These are phyloP conservation scores for Aspergillus caelatus DNA, from an alignment of 2,329 filamentous ascomycete species.

Conservation along the genomic window DNA sequence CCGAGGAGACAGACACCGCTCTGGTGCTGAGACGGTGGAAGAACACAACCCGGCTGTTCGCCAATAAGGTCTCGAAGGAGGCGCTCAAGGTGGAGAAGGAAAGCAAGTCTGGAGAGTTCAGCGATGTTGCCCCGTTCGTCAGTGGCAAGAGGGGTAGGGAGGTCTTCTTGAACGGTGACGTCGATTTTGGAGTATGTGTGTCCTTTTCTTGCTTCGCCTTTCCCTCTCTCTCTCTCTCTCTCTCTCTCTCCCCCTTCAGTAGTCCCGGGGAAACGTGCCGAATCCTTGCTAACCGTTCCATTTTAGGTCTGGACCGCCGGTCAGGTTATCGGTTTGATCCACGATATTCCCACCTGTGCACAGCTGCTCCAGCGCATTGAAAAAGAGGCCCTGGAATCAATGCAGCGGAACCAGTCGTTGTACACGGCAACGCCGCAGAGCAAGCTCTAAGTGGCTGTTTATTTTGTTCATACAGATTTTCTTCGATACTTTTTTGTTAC, in stretches of 20 bases:
- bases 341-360: slow-evolving; percentile 78
- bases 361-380: slow-evolving; percentile 73
- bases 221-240: background rate
- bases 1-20: slow-evolving; percentile 87
- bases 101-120: slow-evolving; percentile 83
- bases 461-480: background rate
- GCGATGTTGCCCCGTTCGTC: slow-evolving; percentile 82
- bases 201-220: slow-evolving; percentile 27
- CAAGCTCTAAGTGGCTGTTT: slow-evolving; percentile 54
- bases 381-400: slow-evolving; percentile 70
- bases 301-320: slow-evolving; percentile 90
- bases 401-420: slow-evolving; percentile 62
- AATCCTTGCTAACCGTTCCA: background rate
- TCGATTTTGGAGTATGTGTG: slow-evolving; percentile 78
- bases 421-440: slow-evolving; percentile 51
- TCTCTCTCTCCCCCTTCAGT: background rate
- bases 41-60: slow-evolving; percentile 87
- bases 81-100: slow-evolving; percentile 82
- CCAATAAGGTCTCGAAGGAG: slow-evolving; percentile 82
- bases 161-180: slow-evolving; percentile 90
- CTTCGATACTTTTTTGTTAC: background rate
- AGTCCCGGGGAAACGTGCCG: slow-evolving; percentile 16
- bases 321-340: slow-evolving; percentile 87
- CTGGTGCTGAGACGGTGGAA: slow-evolving; percentile 87
- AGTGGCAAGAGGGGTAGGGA: slow-evolving; percentile 88